Evolutionary conservation across 352 stramenopile genomes (phyloP).

Genomic region (Pythium phragmitis): DNA sequence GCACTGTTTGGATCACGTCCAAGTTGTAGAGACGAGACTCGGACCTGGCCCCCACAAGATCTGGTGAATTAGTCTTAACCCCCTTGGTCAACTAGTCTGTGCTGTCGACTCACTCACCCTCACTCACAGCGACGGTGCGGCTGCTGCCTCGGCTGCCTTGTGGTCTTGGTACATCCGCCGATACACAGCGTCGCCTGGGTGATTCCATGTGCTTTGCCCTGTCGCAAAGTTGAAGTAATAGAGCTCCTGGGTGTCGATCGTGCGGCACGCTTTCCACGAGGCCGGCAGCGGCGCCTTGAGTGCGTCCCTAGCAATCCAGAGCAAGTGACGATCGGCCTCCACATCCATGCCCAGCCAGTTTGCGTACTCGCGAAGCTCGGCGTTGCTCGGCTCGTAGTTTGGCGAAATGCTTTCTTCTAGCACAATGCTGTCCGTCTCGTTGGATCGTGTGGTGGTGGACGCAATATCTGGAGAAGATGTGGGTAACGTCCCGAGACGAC

Average conservation of each 20-base stretch:
- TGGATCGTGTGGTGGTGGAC: not conserved
- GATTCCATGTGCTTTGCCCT: slow-evolving; percentile 91
- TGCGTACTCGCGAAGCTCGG: slow-evolving; percentile 91
- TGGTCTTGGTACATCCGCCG: not conserved
- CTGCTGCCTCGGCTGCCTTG: too few species aligned
- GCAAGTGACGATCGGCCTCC: slow-evolving; percentile 81
- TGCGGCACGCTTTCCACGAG: slow-evolving; percentile 95
- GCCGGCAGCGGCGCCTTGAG: slow-evolving; percentile 89
- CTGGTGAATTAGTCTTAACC: too few species aligned
- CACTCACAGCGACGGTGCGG: too few species aligned
- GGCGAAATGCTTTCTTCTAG: slow-evolving; percentile 93
- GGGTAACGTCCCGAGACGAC: not conserved
- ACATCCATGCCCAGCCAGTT: slow-evolving; percentile 93
- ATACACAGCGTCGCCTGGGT: slow-evolving; percentile 86
- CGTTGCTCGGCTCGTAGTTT: slow-evolving; percentile 90
- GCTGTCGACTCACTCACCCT: too few species aligned
- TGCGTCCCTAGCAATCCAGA: slow-evolving; percentile 92
- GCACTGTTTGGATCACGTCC: too few species aligned
- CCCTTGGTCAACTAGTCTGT: too few species aligned
- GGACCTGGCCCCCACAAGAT: too few species aligned
- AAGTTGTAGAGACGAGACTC: too few species aligned
- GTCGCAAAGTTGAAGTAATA: slow-evolving; percentile 95
- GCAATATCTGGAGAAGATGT: not conserved
- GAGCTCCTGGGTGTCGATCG: slow-evolving; percentile 91
- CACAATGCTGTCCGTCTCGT: slow-evolving; percentile 57